Evolutionary conservation across 2,329 filamentous ascomycete genomes (phyloP).

Genomic region (Scytalidium lignicola): DNA sequence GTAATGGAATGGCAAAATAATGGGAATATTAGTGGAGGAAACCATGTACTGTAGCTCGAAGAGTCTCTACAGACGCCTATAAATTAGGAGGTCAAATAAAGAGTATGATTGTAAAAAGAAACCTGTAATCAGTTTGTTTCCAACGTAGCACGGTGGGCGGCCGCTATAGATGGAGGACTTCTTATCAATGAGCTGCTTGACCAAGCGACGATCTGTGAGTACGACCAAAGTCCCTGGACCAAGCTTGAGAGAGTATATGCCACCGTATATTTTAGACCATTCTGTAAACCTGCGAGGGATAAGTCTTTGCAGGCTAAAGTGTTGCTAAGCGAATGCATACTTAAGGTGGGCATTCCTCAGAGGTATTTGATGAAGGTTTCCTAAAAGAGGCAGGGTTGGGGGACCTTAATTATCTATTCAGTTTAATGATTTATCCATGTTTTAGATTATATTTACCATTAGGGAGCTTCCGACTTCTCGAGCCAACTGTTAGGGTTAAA

Average conservation of each 20-base stretch:
- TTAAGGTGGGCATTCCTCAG: constrained; percentile 24
- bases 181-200: constrained; percentile 14
- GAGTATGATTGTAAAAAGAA: too few relatives aligned
- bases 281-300: constrained; percentile 33
- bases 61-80: too few relatives aligned
- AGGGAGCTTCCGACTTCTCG: too few relatives aligned
- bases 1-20: too few relatives aligned
- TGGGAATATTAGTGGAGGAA: too few relatives aligned
- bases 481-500: too few relatives aligned
- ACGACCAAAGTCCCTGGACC: constrained; percentile 10
- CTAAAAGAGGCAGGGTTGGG: constrained; percentile 15
- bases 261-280: constrained; percentile 39
- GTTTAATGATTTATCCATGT: too few relatives aligned
- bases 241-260: constrained; percentile 28
- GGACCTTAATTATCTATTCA: too few relatives aligned
- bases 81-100: too few relatives aligned
- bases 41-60: too few relatives aligned
- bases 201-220: constrained; percentile 4
- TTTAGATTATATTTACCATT: too few relatives aligned
- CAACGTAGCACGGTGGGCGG: constrained; percentile 37
- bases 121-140: constrained; percentile 36
- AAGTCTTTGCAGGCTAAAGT: not conserved
- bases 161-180: constrained; percentile 26
- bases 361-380: constrained; percentile 15
- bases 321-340: constrained; percentile 14